These are phyloP conservation scores for Boletus insuetus DNA, from an alignment of 768 basidiomycete species.

Conservation along the genomic window DNA sequence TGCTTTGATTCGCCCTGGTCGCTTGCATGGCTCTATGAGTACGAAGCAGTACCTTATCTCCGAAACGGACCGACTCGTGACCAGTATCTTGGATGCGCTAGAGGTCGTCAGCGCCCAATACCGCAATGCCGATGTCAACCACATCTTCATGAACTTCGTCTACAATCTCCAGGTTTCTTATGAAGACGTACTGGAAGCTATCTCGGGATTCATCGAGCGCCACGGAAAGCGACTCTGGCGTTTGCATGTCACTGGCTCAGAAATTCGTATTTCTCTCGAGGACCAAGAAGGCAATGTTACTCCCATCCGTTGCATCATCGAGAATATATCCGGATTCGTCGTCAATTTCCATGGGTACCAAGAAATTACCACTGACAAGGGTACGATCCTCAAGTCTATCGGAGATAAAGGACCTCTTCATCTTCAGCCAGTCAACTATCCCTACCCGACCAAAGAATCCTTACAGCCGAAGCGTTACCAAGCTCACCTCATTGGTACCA, in stretches of 20 bases:
- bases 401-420: conserved; percentile 97
- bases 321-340: conserved; percentile 98
- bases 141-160: conserved; percentile 99
- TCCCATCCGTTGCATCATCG: conserved; percentile 96
- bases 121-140: conserved; percentile 94
- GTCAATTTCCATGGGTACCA: conserved; percentile 98
- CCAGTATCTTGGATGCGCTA: conserved; percentile 88
- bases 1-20: conserved; percentile 92
- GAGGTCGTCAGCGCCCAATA: conserved; percentile 90
- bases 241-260: conserved; percentile 95
- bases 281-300: conserved; percentile 93
- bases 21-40: conserved; percentile 87
- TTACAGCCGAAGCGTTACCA: conserved; percentile 98
- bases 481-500: conserved; percentile 96
- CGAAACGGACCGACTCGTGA: conserved; percentile 95
- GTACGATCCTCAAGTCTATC: conserved; percentile 95
- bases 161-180: conserved; percentile 95
- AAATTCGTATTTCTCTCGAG: conserved; percentile 93
- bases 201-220: conserved; percentile 98
- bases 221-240: conserved; percentile 99
- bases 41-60: conserved; percentile 98
- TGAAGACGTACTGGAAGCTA: conserved; percentile 94
- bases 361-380: conserved; percentile 95
- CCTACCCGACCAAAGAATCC: conserved; percentile 97
- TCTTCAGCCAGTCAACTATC: conserved; percentile 88